Evolutionary conservation across 140 eudicot species (phyloP).

Genomic region (Erigeron philadelphicus): DNA sequence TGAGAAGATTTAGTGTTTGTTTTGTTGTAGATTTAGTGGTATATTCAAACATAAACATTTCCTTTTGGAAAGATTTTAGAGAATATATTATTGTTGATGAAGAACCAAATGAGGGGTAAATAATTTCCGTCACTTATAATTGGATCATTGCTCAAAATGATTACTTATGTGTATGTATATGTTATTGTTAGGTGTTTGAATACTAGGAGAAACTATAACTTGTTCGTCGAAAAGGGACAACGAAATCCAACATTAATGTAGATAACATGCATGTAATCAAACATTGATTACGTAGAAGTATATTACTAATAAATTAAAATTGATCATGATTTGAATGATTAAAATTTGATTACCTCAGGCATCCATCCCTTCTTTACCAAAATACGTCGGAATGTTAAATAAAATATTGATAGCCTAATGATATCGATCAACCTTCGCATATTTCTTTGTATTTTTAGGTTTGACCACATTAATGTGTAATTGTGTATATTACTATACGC

Average conservation of each 20-base stretch:
- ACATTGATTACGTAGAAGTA: conserved; percentile 12
- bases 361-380: conserved; percentile 29
- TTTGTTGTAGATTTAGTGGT: conserved; percentile 25
- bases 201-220: conserved; percentile 14
- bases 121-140: too few relatives aligned
- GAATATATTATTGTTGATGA: conserved; percentile 16
- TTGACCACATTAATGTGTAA: too few relatives aligned
- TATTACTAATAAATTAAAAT: background rate
- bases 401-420: background rate
- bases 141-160: too few relatives aligned
- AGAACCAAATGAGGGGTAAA: too few relatives aligned
- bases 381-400: conserved; percentile 5
- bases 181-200: conserved; percentile 30
- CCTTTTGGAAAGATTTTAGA: background rate
- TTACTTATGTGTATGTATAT: background rate
- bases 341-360: conserved; percentile 7
- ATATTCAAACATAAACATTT: conserved; percentile 19
- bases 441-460: too few relatives aligned
- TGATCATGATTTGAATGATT: conserved; percentile 27
- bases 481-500: too few relatives aligned
- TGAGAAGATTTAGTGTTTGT: conserved; percentile 25
- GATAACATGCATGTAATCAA: conserved; percentile 35
- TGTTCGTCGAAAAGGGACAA: conserved; percentile 28
- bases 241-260: conserved; percentile 28
- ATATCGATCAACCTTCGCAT: too few relatives aligned